A percentile compares a stretch with the other conserved stretches of the same genome.
Evolutionary conservation across 768 basidiomycete genomes (phyloP).

Genomic region (Termitomyces sp.): DNA sequence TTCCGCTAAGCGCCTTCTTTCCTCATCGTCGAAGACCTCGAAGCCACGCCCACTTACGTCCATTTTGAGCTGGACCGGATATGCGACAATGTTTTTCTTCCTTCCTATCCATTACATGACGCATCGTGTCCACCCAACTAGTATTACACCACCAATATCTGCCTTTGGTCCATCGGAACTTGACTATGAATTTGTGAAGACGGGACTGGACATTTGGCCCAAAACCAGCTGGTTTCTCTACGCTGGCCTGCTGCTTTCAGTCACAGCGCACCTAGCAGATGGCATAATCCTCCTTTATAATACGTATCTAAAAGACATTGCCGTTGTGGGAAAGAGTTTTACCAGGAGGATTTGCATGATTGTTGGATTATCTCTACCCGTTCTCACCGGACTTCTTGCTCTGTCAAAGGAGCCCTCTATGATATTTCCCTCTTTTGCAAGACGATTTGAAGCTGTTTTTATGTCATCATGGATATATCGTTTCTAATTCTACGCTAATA

Average conservation of each 20-base stretch:
- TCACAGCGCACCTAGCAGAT: conserved; percentile 56
- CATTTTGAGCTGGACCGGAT: conserved; percentile 59
- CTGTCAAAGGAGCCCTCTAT: conserved; percentile 54
- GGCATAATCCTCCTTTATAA: conserved; percentile 51
- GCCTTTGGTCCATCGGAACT: conserved; percentile 69
- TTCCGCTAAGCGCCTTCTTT: conserved; percentile 50
- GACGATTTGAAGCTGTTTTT: conserved; percentile 49
- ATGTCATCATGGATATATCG: conserved; percentile 40
- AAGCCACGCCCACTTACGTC: conserved; percentile 28
- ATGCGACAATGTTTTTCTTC: conserved; percentile 47
- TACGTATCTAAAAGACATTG: conserved; percentile 31
- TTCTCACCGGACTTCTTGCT: conserved; percentile 48
- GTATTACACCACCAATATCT: conserved; percentile 40
- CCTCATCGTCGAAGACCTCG: conserved; percentile 31
- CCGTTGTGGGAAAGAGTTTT: conserved; percentile 11
- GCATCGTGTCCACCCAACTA: conserved; percentile 55
- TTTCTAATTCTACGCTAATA: conserved; percentile 17
- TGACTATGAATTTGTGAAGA: conserved; percentile 80
- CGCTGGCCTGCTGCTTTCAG: conserved; percentile 48
- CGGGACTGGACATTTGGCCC: conserved; percentile 58
- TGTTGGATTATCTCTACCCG: conserved; percentile 38
- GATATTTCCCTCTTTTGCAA: conserved; percentile 43
- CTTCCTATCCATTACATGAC: conserved; percentile 65
- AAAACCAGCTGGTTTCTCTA: conserved; percentile 58
- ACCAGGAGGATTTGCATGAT: conserved; percentile 22